A percentile compares a stretch with the other conserved stretches of the same genome.
phyloP scores from a whole-genome alignment of 306 rosid species.

The Biancaea sappan region DNA sequence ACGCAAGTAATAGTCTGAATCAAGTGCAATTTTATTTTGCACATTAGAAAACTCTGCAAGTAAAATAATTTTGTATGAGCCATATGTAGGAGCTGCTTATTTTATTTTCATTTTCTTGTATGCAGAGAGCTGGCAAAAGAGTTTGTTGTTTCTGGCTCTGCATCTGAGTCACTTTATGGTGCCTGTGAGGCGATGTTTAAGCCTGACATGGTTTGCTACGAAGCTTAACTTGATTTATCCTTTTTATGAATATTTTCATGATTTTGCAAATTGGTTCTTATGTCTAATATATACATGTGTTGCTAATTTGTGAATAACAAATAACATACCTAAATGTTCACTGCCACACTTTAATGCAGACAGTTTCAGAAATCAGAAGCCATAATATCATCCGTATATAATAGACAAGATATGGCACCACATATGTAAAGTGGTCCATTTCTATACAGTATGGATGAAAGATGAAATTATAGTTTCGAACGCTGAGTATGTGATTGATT shows the following conservation, averaged over 20 bases:
- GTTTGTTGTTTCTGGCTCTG: conserved; percentile 95
- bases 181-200: conserved; percentile 98
- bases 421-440: too few species aligned
- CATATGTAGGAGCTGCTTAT: conserved; percentile 4
- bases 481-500: not conserved
- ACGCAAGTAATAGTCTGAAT: too few species aligned
- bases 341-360: too few species aligned
- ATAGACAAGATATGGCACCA: not conserved
- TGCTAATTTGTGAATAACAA: too few species aligned
- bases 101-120: conserved; percentile 24
- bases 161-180: conserved; percentile 98
- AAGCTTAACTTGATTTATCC: conserved; percentile 27
- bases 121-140: conserved; percentile 97
- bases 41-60: conserved; percentile 18
- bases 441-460: not conserved
- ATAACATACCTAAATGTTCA: too few species aligned
- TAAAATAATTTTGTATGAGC: not conserved
- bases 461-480: not conserved
- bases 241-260: not conserved
- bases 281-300: too few species aligned
- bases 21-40: conserved; percentile 7
- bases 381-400: not conserved
- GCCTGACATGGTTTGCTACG: conserved; percentile 83
- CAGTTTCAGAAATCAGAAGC: too few species aligned
- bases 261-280: conserved; percentile 11